Evolutionary conservation across 1,284 basidiomycete genomes (phyloP).

Genomic region (Ceratobasidium papillatum): DNA sequence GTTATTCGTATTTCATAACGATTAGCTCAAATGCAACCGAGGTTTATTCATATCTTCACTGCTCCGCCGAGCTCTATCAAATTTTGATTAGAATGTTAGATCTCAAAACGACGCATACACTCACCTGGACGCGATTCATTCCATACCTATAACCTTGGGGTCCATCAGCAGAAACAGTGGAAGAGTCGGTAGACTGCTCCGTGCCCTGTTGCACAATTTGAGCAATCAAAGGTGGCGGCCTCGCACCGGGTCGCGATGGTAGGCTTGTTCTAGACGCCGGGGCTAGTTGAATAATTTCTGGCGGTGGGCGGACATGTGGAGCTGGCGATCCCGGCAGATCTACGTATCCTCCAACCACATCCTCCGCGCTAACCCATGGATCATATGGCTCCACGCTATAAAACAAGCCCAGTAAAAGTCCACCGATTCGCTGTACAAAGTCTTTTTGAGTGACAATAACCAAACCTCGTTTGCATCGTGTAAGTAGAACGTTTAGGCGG

Average conservation of each 20-base stretch:
- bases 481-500: constrained; percentile 73
- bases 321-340: constrained; percentile 17
- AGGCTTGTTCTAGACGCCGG: neutral
- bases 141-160: neutral
- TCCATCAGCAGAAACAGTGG: neutral
- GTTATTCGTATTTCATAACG: neutral
- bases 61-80: neutral
- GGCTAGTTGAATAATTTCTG: neutral
- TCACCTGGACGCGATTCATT: neutral
- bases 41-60: neutral
- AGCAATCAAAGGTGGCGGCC: neutral
- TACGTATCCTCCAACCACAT: constrained; percentile 11
- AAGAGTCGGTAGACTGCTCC: neutral
- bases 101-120: neutral
- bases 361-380: constrained; percentile 9
- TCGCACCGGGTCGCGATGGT: neutral
- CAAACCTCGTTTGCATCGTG: constrained; percentile 70
- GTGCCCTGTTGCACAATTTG: neutral
- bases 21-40: neutral
- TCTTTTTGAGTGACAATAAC: constrained; percentile 65
- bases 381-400: constrained; percentile 7
- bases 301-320: neutral
- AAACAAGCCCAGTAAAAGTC: constrained; percentile 14
- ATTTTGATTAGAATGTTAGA: neutral
- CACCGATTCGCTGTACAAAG: constrained; percentile 56